phyloP scores from a whole-genome alignment of 371 early-diverging fungal genomes.

The Parasitella parasitica region DNA sequence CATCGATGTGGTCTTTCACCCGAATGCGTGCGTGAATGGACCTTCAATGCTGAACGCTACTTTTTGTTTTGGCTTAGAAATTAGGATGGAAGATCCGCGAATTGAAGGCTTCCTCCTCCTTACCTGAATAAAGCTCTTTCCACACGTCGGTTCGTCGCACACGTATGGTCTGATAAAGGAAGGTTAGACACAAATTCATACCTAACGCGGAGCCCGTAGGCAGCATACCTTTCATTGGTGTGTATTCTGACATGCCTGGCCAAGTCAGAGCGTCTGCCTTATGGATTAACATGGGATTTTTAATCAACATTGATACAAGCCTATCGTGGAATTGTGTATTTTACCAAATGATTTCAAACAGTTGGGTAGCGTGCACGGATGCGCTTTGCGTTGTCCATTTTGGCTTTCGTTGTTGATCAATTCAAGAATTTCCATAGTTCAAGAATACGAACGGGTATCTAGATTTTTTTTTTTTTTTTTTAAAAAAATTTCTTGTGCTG shows the following conservation, averaged over 20 bases:
- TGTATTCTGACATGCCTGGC: conserved; percentile 78
- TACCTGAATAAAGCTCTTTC: conserved; percentile 76
- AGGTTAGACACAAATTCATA: conserved; percentile 14
- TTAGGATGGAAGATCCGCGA: neutral
- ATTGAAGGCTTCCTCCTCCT: neutral
- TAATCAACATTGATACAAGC: neutral
- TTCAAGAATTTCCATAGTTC: conserved; percentile 62
- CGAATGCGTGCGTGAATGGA: conserved; percentile 77
- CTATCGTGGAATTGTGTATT: neutral
- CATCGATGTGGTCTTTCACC: conserved; percentile 80
- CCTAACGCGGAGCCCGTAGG: neutral
- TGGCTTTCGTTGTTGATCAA: conserved; percentile 54
- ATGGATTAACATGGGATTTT: too few species aligned
- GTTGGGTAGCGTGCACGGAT: conserved; percentile 30
- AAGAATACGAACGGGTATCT: neutral
- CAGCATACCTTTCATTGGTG: conserved; percentile 63
- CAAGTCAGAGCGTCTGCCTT: conserved; percentile 71
- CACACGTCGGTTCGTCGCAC: conserved; percentile 63
- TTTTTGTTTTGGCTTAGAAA: neutral
- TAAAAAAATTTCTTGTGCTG: too few species aligned
- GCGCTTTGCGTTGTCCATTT: conserved; percentile 25
- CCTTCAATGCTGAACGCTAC: conserved; percentile 77
- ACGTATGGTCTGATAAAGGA: conserved; percentile 58
- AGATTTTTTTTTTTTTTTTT: neutral
- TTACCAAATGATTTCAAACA: conserved; percentile 39